phyloP scores from a whole-genome alignment of 345 rosid genomes.

The Psidium guajava region DNA sequence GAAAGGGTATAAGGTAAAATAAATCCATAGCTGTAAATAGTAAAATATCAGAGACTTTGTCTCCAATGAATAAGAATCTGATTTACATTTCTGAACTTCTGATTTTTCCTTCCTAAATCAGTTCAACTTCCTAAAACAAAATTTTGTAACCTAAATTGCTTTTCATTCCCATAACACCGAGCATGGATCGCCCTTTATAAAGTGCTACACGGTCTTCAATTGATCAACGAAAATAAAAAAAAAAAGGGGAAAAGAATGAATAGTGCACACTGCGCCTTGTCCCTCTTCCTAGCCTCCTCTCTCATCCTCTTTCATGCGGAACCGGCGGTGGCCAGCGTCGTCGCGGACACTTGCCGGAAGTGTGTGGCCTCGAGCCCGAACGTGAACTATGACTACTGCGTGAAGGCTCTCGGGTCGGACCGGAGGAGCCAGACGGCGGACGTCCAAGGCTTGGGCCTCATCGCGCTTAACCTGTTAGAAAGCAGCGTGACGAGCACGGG shows the following conservation, averaged over 20 bases:
- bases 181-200: no score
- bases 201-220: no score
- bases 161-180: no score
- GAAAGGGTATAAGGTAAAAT: no score
- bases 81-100: not conserved
- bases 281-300: not conserved
- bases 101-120: not conserved
- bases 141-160: not conserved
- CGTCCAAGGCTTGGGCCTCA: constrained; percentile 25
- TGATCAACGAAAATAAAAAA: not conserved
- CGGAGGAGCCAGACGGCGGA: constrained; percentile 17
- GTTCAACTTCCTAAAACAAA: not conserved
- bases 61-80: not conserved
- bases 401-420: constrained; percentile 25
- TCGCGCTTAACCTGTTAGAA: constrained; percentile 34
- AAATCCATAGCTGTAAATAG: no score
- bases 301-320: not conserved
- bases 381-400: constrained; percentile 31
- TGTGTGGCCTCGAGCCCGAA: constrained; percentile 22
- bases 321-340: not conserved
- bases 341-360: constrained; percentile 30
- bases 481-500: constrained; percentile 32
- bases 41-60: not conserved
- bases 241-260: not conserved
- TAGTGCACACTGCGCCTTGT: not conserved